These are phyloP conservation scores for Diutina rugosa DNA, from an alignment of 1,139 yeast species.

Conservation along the genomic window DNA sequence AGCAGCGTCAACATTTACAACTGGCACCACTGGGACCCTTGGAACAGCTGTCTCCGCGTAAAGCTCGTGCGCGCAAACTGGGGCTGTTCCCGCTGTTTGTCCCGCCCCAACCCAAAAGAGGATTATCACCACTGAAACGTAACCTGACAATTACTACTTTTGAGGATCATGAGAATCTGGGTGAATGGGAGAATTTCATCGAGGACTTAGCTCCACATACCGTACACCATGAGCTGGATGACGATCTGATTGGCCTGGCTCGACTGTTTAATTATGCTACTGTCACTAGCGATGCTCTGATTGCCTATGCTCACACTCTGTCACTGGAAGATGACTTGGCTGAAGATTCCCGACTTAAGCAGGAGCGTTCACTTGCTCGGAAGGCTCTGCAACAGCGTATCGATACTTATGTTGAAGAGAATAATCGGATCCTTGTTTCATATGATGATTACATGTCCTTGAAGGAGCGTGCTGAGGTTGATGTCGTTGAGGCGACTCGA, in stretches of 20 bases:
- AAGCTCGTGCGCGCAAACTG: not conserved
- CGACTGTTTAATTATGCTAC: not conserved
- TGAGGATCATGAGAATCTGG: slow-evolving; percentile 1
- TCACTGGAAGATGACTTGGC: not conserved
- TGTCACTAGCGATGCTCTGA: not conserved
- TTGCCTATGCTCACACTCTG: not conserved
- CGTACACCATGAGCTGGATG: not conserved
- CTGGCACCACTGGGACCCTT: not conserved
- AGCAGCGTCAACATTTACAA: not conserved
- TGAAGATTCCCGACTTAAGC: not conserved
- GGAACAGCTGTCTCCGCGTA: slow-evolving; percentile 1
- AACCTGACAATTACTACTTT: not conserved
- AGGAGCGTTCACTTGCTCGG: not conserved
- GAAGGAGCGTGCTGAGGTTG: not conserved
- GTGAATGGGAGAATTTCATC: slow-evolving; percentile 30
- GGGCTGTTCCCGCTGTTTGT: not conserved
- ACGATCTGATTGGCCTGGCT: not conserved
- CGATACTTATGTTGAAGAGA: not conserved
- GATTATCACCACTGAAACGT: not conserved
- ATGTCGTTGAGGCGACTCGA: not conserved
- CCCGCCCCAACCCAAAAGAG: not conserved
- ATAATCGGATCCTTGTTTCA: not conserved
- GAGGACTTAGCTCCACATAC: slow-evolving; percentile 9
- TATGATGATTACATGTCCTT: not conserved
- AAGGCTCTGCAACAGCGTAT: not conserved